Percentiles rank a stretch among this genome's conserved stretches.
phyloP scores from a whole-genome alignment of 441 rosid species.

The Pelargonium cotyledonis region DNA sequence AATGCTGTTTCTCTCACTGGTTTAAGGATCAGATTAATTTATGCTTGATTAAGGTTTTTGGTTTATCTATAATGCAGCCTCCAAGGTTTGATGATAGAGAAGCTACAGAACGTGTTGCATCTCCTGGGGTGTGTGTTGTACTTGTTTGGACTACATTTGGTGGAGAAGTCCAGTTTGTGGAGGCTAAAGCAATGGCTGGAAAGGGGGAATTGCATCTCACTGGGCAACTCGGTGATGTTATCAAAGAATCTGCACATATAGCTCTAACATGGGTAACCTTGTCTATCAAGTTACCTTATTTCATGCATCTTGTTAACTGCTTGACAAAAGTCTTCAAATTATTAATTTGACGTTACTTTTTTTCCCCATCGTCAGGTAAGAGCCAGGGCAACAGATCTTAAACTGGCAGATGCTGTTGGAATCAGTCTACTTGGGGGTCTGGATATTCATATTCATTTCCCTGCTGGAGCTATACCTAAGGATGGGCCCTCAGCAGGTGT shows the following conservation, averaged over 20 bases:
- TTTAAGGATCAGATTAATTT: too few relatives aligned
- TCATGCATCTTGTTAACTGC: background rate
- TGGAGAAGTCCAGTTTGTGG: slow-evolving; percentile 97
- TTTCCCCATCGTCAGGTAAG: slow-evolving; percentile 49
- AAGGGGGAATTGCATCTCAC: slow-evolving; percentile 94
- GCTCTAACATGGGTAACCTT: slow-evolving; percentile 94
- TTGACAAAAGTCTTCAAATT: slow-evolving; percentile 3
- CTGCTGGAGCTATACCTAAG: slow-evolving; percentile 96
- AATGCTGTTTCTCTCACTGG: too few relatives aligned
- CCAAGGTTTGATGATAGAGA: slow-evolving; percentile 86
- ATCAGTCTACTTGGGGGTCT: slow-evolving; percentile 73
- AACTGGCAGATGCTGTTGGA: slow-evolving; percentile 51
- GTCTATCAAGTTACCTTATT: slow-evolving; percentile 11
- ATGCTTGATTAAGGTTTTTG: slow-evolving; percentile 5
- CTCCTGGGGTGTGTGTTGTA: slow-evolving; percentile 90
- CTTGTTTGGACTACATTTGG: slow-evolving; percentile 97
- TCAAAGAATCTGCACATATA: slow-evolving; percentile 95
- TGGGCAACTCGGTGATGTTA: slow-evolving; percentile 98
- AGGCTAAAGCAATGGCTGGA: slow-evolving; percentile 84
- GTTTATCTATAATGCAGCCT: slow-evolving; percentile 56
- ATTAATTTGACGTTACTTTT: slow-evolving; percentile 10
- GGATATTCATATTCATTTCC: slow-evolving; percentile 96
- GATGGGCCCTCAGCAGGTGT: slow-evolving; percentile 99
- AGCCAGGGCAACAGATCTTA: slow-evolving; percentile 77
- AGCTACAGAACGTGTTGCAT: slow-evolving; percentile 86